Evolutionary conservation across 1,284 basidiomycete species (phyloP).

Genomic region (Cryptococcus depauperatus): DNA sequence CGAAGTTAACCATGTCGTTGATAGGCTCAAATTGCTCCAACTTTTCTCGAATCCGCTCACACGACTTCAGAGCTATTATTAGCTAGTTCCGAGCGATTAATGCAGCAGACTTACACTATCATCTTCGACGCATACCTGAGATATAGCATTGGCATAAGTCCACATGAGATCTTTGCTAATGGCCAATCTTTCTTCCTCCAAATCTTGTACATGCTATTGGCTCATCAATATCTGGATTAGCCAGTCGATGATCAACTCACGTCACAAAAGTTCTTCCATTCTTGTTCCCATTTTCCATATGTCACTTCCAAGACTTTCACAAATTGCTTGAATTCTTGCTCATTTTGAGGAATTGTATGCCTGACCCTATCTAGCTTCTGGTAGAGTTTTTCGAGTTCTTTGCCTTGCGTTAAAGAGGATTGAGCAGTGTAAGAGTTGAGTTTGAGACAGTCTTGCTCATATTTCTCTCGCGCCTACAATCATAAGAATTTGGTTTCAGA

Average conservation of each 20-base stretch:
- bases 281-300: constrained; percentile 76
- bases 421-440: constrained; percentile 96
- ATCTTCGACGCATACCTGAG: constrained; percentile 89
- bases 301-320: constrained; percentile 74
- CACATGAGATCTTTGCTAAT: constrained; percentile 93
- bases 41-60: constrained; percentile 72
- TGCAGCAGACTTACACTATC: constrained; percentile 66
- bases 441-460: constrained; percentile 84
- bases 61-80: constrained; percentile 57
- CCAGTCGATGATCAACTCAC: constrained; percentile 28
- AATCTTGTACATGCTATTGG: constrained; percentile 70
- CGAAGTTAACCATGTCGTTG: constrained; percentile 75
- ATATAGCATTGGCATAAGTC: constrained; percentile 92
- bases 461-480: constrained; percentile 71
- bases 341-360: constrained; percentile 79
- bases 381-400: constrained; percentile 84
- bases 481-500: not conserved
- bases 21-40: constrained; percentile 75
- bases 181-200: constrained; percentile 88
- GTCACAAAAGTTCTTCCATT: constrained; percentile 91
- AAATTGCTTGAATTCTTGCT: constrained; percentile 84
- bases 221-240: not conserved
- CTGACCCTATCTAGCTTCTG: constrained; percentile 81
- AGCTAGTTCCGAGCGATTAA: constrained; percentile 1
- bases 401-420: constrained; percentile 83